These are phyloP conservation scores for Kazachstania psychrophila DNA, from an alignment of 805 yeast genomes.

Conservation along the genomic window DNA sequence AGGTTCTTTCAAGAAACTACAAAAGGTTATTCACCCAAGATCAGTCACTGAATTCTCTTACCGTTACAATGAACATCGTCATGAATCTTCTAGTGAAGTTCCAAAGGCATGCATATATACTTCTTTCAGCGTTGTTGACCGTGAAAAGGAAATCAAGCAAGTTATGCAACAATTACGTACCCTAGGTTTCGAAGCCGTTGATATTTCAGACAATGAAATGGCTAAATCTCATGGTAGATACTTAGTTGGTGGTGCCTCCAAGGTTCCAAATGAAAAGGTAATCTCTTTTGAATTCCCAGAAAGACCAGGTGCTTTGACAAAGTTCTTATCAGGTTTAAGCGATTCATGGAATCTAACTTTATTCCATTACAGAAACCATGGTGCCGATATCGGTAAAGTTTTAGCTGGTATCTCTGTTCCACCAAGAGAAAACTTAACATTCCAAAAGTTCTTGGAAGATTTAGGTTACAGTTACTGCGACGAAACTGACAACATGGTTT, in stretches of 20 bases:
- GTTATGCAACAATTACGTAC: slow-evolving; percentile 51
- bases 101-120: slow-evolving; percentile 72
- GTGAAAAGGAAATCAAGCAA: slow-evolving; percentile 59
- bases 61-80: slow-evolving; percentile 47
- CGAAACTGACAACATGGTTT: slow-evolving; percentile 81
- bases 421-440: slow-evolving; percentile 49
- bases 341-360: slow-evolving; percentile 84
- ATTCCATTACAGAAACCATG: slow-evolving; percentile 96
- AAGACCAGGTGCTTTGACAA: slow-evolving; percentile 86
- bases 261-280: slow-evolving; percentile 64
- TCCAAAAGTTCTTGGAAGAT: slow-evolving; percentile 57
- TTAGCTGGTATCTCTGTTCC: slow-evolving; percentile 88
- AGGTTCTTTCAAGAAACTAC: slow-evolving; percentile 77
- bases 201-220: slow-evolving; percentile 84
- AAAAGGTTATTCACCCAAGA: slow-evolving; percentile 74
- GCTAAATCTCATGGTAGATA: slow-evolving; percentile 96
- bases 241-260: slow-evolving; percentile 84
- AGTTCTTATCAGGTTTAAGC: slow-evolving; percentile 62
- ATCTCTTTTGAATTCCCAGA: slow-evolving; percentile 93
- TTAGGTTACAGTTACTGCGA: slow-evolving; percentile 71
- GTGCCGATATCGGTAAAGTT: slow-evolving; percentile 88
- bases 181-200: slow-evolving; percentile 65
- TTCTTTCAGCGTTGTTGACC: slow-evolving; percentile 75
- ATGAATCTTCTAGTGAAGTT: slow-evolving; percentile 29
- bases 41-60: slow-evolving; percentile 91